Percentiles rank a stretch among this genome's conserved stretches.
Conservation (phyloP, 768 basidiomycete genomes). For the Mycena galericulata region DNA sequence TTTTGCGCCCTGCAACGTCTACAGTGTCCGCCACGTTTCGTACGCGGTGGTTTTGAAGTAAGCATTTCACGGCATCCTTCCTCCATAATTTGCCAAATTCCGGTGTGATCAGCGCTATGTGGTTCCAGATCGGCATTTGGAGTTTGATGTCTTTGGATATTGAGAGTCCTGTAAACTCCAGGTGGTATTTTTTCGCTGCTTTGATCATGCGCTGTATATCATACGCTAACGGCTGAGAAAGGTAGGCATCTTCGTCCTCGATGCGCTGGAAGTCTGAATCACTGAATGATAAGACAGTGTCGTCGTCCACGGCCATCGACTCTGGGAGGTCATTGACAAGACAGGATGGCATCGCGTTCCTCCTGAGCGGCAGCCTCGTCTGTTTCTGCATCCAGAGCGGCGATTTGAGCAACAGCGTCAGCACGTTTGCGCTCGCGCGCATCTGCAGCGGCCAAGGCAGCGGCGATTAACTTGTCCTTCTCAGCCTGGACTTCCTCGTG, state of each 20-base stretch:
- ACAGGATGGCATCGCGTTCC: neutral
- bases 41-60: too few relatives aligned
- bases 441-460: neutral
- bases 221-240: too few relatives aligned
- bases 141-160: too few relatives aligned
- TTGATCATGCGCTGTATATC: too few relatives aligned
- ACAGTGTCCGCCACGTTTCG: too few relatives aligned
- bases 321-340: neutral
- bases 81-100: too few relatives aligned
- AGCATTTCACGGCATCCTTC: too few relatives aligned
- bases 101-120: too few relatives aligned
- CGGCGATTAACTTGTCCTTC: neutral
- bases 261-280: neutral
- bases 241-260: slow-evolving; percentile 1
- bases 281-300: neutral
- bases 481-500: neutral
- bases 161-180: too few relatives aligned
- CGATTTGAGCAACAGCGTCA: neutral
- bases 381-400: neutral
- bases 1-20: too few relatives aligned
- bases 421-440: neutral
- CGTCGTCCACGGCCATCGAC: neutral
- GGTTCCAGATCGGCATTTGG: too few relatives aligned
- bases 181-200: too few relatives aligned
- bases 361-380: neutral